A percentile compares a stretch with the other conserved stretches of the same genome.
phyloP scores from a whole-genome alignment of 768 basidiomycete genomes.

The Lyophyllum shimeji region DNA sequence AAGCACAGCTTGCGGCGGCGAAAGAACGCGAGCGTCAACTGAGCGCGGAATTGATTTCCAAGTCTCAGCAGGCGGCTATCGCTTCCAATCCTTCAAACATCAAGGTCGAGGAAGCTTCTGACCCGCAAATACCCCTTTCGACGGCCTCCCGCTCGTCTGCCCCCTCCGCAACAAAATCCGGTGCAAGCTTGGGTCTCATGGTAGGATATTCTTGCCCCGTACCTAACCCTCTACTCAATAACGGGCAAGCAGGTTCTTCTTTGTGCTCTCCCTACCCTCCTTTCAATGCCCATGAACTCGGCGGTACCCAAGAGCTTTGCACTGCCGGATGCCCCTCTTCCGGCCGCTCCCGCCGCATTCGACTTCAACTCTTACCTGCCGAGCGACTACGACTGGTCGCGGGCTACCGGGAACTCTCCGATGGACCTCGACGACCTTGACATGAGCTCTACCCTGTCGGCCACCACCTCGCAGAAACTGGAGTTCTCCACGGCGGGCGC shows the following conservation, averaged over 20 bases:
- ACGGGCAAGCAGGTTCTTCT: conserved; percentile 61
- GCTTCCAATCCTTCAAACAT: conserved; percentile 32
- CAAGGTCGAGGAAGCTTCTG: conserved; percentile 66
- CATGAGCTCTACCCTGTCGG: conserved; percentile 29
- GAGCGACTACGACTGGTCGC: conserved; percentile 57
- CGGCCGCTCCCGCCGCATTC: conserved; percentile 44
- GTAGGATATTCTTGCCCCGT: conserved; percentile 37
- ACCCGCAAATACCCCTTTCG: conserved; percentile 48
- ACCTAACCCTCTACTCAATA: conserved; percentile 15
- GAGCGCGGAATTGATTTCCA: conserved; percentile 55
- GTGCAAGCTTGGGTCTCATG: conserved; percentile 71
- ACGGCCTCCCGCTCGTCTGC: conserved; percentile 37
- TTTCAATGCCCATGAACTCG: conserved; percentile 64
- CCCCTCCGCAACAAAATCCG: conserved; percentile 54
- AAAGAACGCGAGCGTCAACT: conserved; percentile 69
- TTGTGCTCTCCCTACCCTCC: conserved; percentile 72
- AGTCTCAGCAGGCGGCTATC: conserved; percentile 20
- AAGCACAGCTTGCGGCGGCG: conserved; percentile 60
- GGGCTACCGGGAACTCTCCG: conserved; percentile 32
- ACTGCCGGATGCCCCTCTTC: conserved; percentile 44
- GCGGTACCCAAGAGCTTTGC: conserved; percentile 56
- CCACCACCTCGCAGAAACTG: conserved; percentile 42
- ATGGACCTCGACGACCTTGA: conserved; percentile 50
- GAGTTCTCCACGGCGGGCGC: conserved; percentile 57
- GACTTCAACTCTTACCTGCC: conserved; percentile 48